Conservation (phyloP, 2,329 filamentous ascomycete species). For the Colletotrichum echinochloae region DNA sequence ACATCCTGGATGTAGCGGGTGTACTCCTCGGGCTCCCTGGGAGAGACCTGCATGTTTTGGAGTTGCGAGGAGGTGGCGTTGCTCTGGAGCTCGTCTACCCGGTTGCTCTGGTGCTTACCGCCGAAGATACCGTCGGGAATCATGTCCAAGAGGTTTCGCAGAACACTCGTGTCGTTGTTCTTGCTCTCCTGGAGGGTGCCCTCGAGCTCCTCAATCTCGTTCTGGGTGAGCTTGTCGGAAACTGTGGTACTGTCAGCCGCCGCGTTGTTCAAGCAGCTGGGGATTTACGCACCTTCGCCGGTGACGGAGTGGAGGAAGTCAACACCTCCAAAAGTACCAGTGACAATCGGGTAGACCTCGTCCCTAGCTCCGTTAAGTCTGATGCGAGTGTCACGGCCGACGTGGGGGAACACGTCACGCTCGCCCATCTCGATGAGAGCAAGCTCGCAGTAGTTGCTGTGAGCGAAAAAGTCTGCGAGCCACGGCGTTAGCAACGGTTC, state of each 20-base stretch:
- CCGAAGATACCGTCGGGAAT: constrained; percentile 86
- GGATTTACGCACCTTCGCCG: constrained; percentile 64
- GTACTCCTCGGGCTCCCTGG: constrained; percentile 85
- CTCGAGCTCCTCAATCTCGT: constrained; percentile 89
- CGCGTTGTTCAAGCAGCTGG: not conserved
- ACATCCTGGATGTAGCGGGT: constrained; percentile 80
- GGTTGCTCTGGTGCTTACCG: constrained; percentile 77
- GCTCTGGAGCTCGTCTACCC: constrained; percentile 82
- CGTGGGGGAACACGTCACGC: constrained; percentile 84
- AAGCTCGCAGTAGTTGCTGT: constrained; percentile 93
- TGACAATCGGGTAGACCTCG: constrained; percentile 84
- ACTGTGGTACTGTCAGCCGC: constrained; percentile 59
- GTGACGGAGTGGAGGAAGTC: constrained; percentile 93
- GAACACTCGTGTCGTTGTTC: constrained; percentile 75
- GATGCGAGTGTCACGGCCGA: constrained; percentile 79
- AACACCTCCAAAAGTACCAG: constrained; percentile 93
- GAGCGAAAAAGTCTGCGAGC: constrained; percentile 81
- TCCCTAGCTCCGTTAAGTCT: constrained; percentile 74
- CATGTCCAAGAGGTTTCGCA: constrained; percentile 84
- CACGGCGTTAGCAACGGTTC: constrained; percentile 26
- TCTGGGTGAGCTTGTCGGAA: constrained; percentile 90
- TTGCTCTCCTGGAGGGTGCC: constrained; percentile 78
- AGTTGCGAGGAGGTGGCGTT: constrained; percentile 82
- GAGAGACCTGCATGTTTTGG: constrained; percentile 78
- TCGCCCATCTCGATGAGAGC: constrained; percentile 90